Evolutionary conservation across 2,329 filamentous ascomycete genomes (phyloP), one percentile per base, ranked within the genome.

Genomic region (Nemania diffusa): DNA sequence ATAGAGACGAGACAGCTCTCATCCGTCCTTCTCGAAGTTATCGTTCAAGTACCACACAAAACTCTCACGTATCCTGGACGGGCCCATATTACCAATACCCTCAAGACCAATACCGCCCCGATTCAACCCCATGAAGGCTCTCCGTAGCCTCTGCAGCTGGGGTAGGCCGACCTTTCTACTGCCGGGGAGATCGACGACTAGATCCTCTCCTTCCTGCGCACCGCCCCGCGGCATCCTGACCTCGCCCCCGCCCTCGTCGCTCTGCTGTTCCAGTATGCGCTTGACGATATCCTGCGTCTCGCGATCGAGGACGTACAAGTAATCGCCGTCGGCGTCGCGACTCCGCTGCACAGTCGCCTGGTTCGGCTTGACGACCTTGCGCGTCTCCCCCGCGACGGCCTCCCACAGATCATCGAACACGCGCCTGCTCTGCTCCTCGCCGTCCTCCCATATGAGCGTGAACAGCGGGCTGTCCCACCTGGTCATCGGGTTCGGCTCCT

Each of bases 401-500:
- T 94, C 91, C 92, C 92, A 96, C 64, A 96, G 86, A 64, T 85
- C 84, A 55, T 90, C 87, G 68, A 89, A 91, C 1, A 86, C 84
- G 67, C 81, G 78, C 34, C 73, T 78, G 9, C 84, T 77, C 74
- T 89, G 88, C n/a, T 85, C 85, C 64, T 85, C 84, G 63, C 86
- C 86, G 76, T 97, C 93, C 51, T 94, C 90, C 84, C 90, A 92
- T 11, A 93, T 85, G 0, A 96, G 84, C 3, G 91, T 91, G 79
- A 95, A 96, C 2, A 96, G 84, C 1, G 93, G 92, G 62, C 90
- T 91, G 77, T 97, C 92, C 93, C 93, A 97, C 50, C 92, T 83
- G 2, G 87, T 90, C 91, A 95, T 94, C 24, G 90, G 88, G 77
- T 95, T 96, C 15, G 93, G 92, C 79, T 97, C 92, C 79, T 97